Conservation (phyloP, 345 rosid species). For the Excoecaria agallocha region DNA sequence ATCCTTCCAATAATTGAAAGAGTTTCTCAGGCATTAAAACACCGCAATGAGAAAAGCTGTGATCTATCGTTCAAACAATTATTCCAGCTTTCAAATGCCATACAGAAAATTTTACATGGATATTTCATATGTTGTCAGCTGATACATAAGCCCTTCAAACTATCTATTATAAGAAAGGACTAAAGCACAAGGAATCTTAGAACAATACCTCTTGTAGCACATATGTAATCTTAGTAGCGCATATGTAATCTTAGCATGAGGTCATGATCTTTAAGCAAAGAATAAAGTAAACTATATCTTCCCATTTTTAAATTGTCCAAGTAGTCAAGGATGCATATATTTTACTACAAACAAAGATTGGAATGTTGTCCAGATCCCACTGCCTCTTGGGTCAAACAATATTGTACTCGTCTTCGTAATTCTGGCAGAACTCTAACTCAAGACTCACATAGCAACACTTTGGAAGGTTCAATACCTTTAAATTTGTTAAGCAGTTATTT, state of each 20-base stretch:
- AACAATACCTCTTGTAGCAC: not conserved
- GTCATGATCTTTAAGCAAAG: too few relatives aligned
- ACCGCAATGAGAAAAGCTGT: not conserved
- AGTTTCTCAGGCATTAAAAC: not conserved
- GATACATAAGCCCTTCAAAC: not conserved
- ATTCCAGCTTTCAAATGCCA: not conserved
- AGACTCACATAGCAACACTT: not conserved
- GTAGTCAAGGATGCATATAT: too few relatives aligned
- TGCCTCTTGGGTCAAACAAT: not conserved
- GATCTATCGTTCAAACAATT: not conserved
- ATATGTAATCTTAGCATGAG: too few relatives aligned
- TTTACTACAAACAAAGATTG: not conserved
- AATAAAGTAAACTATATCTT: too few relatives aligned
- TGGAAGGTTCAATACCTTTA: not conserved
- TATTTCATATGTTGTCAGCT: not conserved
- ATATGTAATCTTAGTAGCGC: not conserved
- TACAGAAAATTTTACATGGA: not conserved
- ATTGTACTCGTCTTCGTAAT: not conserved
- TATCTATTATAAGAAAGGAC: not conserved
- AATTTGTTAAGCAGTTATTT: not conserved
- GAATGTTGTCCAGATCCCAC: not conserved
- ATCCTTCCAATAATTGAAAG: not conserved
- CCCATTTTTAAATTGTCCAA: too few relatives aligned
- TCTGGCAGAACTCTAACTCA: not conserved
- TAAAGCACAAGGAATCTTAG: not conserved